Evolutionary conservation across 768 basidiomycete genomes (phyloP), one percentile per base, ranked within the genome.

Genomic region (Russula compacta): DNA sequence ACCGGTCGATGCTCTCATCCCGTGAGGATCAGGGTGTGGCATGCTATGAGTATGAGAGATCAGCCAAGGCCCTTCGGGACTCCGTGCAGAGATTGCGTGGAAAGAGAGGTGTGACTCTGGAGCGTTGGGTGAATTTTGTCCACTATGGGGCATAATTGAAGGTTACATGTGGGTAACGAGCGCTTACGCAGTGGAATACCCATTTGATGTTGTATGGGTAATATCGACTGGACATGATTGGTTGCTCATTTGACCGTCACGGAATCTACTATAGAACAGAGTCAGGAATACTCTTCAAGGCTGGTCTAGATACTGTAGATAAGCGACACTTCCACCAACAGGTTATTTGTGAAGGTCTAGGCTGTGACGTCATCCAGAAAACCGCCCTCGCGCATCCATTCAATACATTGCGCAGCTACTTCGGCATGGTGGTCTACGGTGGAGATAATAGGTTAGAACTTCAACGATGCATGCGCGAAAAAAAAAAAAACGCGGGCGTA

Each of bases 331-430:
- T 24, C 14, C 12, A n/a, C 36, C 36, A 7, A 9, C 36, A 12
- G 36, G 12, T 9, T 38, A 38, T 9, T n/a, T 43, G 42, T 6
- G 47, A 8, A 0, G 14, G 6, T 32, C 6, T 32, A 32, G 12
- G 29, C 15, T 12, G 19, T 11, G 19, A 14, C 15, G 15, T 48
- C 53, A 17, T 10, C n/a, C 47, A 64, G 19, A 47, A 65, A 59
- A 0, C 57, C 66, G 17, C 67, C 64, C 7, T 47, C 47, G 6
- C 44, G 2, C 48, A 82, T 70, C 81, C 81, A 83, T 21, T 69
- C 47, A 35, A 69, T 68, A 64, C 83, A 85, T 44, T 81, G 78
- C 21, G 67, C 63, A 36, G 80, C 83, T 2, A 86, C 63, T 24
- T 74, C 65, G 51, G 80, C 75, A 15, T 81, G 73, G 64, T 87